These are phyloP conservation scores for Cystobasidium ongulense DNA, from an alignment of 768 basidiomycete genomes.

Conservation along the genomic window DNA sequence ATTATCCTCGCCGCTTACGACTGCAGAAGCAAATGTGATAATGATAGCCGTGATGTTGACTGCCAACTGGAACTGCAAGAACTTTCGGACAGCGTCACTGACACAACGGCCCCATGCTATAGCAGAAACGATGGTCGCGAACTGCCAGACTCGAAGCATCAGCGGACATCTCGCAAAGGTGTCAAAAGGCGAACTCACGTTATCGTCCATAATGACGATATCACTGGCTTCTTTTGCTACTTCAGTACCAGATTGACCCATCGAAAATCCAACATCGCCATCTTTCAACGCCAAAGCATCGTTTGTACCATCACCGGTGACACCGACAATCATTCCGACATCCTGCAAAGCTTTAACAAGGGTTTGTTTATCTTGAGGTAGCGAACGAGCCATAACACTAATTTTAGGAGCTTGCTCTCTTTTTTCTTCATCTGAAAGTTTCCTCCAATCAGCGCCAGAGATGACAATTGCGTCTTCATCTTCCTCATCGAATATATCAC, in stretches of 20 bases:
- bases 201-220: conserved; percentile 91
- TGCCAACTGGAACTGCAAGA: conserved; percentile 30
- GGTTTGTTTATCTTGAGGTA: conserved; percentile 50
- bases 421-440: conserved; percentile 29
- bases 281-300: conserved; percentile 93
- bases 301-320: conserved; percentile 87
- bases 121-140: conserved; percentile 52
- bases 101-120: conserved; percentile 30
- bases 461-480: conserved; percentile 78
- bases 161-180: conserved; percentile 51
- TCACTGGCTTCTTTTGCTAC: conserved; percentile 94
- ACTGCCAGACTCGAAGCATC: conserved; percentile 93
- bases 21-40: conserved; percentile 89
- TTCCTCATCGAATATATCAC: conserved; percentile 81
- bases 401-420: conserved; percentile 23
- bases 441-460: conserved; percentile 55
- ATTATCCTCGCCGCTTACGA: conserved; percentile 85
- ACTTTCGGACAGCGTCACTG: conserved; percentile 32
- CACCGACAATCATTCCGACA: conserved; percentile 43
- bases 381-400: conserved; percentile 25
- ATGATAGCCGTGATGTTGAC: conserved; percentile 88
- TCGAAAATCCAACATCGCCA: conserved; percentile 94
- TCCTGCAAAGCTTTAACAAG: conserved; percentile 82
- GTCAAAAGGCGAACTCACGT: conserved; percentile 46
- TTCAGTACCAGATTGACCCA: conserved; percentile 88